Percentiles rank a stretch among this genome's conserved stretches.
Evolutionary conservation across 768 basidiomycete genomes (phyloP).

Genomic region (Mycena crocata): DNA sequence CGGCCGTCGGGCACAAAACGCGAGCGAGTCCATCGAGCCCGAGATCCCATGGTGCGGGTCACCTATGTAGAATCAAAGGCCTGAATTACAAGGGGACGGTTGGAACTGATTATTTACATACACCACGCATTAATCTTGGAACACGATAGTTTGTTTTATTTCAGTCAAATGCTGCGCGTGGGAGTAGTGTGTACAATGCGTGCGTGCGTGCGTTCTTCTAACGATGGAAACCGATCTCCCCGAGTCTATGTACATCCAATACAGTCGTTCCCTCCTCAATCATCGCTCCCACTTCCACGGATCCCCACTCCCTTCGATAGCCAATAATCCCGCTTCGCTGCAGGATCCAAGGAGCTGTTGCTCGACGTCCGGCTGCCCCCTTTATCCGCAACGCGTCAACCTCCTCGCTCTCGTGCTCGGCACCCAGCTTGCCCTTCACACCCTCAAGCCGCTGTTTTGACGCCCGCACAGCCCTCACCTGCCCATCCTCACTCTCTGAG

Average conservation of each 20-base stretch:
- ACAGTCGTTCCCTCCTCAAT: neutral
- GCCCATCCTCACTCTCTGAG: constrained; percentile 7
- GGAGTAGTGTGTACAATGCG: no score
- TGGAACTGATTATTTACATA: constrained; percentile 11
- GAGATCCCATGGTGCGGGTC: no score
- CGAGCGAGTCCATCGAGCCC: constrained; percentile 32
- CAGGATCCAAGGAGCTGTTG: constrained; percentile 31
- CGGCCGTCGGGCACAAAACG: constrained; percentile 28
- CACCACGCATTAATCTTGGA: neutral
- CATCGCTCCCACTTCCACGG: neutral
- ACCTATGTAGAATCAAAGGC: constrained; percentile 24
- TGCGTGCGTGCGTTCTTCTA: no score
- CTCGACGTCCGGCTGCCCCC: constrained; percentile 31
- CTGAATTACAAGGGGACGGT: neutral
- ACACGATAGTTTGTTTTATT: constrained; percentile 15
- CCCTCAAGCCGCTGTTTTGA: neutral
- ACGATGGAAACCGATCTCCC: no score
- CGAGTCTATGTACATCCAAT: neutral
- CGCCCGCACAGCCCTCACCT: neutral
- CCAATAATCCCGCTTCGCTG: constrained; percentile 53
- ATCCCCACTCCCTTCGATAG: constrained; percentile 50
- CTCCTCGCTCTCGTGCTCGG: neutral
- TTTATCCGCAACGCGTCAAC: constrained; percentile 19
- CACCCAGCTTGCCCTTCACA: constrained; percentile 7
- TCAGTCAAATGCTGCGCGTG: neutral